phyloP scores from a whole-genome alignment of 2,329 filamentous ascomycete genomes.

The Aspergillus pseudoglaucus region DNA sequence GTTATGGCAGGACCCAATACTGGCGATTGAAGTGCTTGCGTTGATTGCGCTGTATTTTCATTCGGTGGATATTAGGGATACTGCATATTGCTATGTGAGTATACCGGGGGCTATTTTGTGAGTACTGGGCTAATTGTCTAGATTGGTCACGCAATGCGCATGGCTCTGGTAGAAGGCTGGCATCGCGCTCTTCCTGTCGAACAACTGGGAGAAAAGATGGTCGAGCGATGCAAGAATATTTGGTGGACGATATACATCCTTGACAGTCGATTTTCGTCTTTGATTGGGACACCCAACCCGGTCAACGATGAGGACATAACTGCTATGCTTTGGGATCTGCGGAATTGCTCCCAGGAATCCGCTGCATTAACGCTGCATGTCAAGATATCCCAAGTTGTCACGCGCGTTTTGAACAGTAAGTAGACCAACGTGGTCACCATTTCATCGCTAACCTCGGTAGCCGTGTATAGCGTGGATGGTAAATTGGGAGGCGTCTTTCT shows the following conservation, averaged over 20 bases:
- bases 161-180: slow-evolving; percentile 47
- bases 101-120: not conserved
- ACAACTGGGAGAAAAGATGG: slow-evolving; percentile 39
- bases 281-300: slow-evolving; percentile 48
- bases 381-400: slow-evolving; percentile 33
- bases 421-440: not conserved
- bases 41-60: slow-evolving; percentile 47
- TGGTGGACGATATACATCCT: slow-evolving; percentile 54
- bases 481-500: slow-evolving; percentile 19
- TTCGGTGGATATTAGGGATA: slow-evolving; percentile 44
- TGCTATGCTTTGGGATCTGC: slow-evolving; percentile 37
- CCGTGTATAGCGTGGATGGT: slow-evolving; percentile 29
- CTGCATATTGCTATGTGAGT: slow-evolving; percentile 45
- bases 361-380: slow-evolving; percentile 36
- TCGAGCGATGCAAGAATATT: slow-evolving; percentile 45
- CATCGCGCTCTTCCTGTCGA: slow-evolving; percentile 47
- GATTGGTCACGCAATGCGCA: slow-evolving; percentile 51
- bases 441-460: slow-evolving; percentile 11
- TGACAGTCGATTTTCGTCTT: slow-evolving; percentile 49
- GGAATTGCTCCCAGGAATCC: slow-evolving; percentile 26
- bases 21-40: slow-evolving; percentile 43
- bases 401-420: slow-evolving; percentile 35
- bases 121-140: slow-evolving; percentile 14
- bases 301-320: slow-evolving; percentile 46
- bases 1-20: slow-evolving; percentile 36